Evolutionary conservation across 2,329 filamentous ascomycete species (phyloP), one percentile per base, ranked within the genome.

Genomic region (Verticillium nubilum): DNA sequence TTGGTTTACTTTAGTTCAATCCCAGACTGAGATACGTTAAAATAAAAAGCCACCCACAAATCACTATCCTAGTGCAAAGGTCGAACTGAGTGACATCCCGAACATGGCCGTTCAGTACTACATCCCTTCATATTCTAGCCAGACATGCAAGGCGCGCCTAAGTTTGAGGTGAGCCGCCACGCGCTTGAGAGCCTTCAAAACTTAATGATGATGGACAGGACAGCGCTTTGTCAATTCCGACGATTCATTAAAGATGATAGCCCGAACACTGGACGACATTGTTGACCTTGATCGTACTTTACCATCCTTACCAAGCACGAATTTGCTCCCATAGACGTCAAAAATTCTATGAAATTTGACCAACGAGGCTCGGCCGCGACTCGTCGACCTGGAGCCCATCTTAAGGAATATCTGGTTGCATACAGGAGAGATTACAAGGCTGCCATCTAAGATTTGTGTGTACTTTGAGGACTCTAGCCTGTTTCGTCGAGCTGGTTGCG

Each of bases 321-420:
- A 2, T 83, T 79, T 64, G 76, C 83, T 0, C 70, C 72, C 23
- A 67, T 87, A 26, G 81, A 86, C 62, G 84, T 87, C 63, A 78
- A 75, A 54, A 69, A 75, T 17, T 79, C 78, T 0, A 86, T 86
- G 81, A 71, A 86, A 1, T 85, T 86, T 61, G 78, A 82, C 52
- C 72, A 71, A 1, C 67, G 80, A 27, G 81, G 82, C 0, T 85
- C 81, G 65, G 77, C 86, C 19, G 76, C 78, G 0, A 75, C 77
- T 1, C 74, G 83, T 37, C 70, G 65, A 25, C 58, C 73, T 1
- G 80, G 80, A 0, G 73, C 78, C 50, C 75, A 83, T 3, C 75
- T 81, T 26, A 85, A 87, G 65, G 79, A 81, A 2, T 87, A 87
- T 68, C 73, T 87, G 2, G 87, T 87, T 69, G 74, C 76, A 52